Conservation (phyloP, 164 flowering plant species). For the Warburgia ugandensis region DNA sequence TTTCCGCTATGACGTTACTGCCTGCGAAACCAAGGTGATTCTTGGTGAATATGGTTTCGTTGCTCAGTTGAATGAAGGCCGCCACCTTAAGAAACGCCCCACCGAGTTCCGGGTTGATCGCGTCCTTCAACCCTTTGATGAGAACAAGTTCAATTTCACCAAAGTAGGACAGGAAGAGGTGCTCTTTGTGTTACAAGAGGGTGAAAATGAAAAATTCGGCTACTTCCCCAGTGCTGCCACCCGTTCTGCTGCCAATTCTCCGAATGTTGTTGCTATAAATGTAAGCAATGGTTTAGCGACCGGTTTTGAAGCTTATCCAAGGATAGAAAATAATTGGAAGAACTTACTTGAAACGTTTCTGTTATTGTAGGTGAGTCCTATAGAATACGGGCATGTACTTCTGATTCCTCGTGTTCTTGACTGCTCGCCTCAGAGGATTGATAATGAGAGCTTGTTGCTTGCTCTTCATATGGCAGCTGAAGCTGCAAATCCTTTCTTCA, state of each 20-base stretch:
- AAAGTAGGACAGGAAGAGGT: slow-evolving; percentile 91
- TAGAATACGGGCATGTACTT: slow-evolving; percentile 90
- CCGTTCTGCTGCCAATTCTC: slow-evolving; percentile 24
- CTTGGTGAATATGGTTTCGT: slow-evolving; percentile 62
- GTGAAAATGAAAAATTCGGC: slow-evolving; percentile 24
- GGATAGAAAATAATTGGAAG: background rate
- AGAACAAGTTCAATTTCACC: slow-evolving; percentile 75
- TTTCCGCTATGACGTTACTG: slow-evolving; percentile 78
- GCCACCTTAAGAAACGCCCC: slow-evolving; percentile 79
- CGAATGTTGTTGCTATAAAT: slow-evolving; percentile 75
- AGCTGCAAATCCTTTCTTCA: slow-evolving; percentile 68
- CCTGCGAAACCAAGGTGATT: slow-evolving; percentile 67
- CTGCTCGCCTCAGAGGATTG: slow-evolving; percentile 73
- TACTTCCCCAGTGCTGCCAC: slow-evolving; percentile 37
- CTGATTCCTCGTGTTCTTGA: slow-evolving; percentile 69
- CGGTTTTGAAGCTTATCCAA: background rate
- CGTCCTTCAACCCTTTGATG: slow-evolving; percentile 85
- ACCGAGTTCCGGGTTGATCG: slow-evolving; percentile 74
- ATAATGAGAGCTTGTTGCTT: slow-evolving; percentile 59
- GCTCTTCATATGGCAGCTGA: slow-evolving; percentile 78
- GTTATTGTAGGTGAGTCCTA: slow-evolving; percentile 69
- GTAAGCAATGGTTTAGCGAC: slow-evolving; percentile 23
- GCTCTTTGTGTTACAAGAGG: slow-evolving; percentile 58
- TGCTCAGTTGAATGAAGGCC: slow-evolving; percentile 85
- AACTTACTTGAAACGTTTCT: background rate